A percentile compares a stretch with the other conserved stretches of the same genome.
These are phyloP conservation scores for Orbilia quercus DNA, from an alignment of 2,329 filamentous ascomycete genomes.

Conservation along the genomic window DNA sequence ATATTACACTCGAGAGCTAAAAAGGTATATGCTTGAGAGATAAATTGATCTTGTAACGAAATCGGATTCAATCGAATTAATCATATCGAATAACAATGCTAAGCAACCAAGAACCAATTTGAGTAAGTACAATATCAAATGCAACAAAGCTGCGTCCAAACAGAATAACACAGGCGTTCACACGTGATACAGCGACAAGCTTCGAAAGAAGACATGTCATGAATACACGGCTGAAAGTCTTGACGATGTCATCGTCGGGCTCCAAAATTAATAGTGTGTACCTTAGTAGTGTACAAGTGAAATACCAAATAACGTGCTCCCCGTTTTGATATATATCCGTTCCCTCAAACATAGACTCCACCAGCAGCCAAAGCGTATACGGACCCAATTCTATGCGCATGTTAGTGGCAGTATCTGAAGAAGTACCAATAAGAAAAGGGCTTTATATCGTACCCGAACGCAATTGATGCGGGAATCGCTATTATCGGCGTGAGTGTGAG, in stretches of 20 bases:
- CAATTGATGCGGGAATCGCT: conserved; percentile 85
- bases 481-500: conserved; percentile 71
- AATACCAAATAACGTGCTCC: background rate
- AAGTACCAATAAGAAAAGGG: background rate
- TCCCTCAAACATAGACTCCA: conserved; percentile 89
- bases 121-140: too few species aligned
- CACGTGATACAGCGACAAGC: background rate
- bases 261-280: conserved; percentile 1
- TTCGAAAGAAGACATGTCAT: background rate
- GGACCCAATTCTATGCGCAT: conserved; percentile 77
- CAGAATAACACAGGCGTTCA: background rate
- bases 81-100: too few species aligned
- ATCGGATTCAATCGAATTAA: too few species aligned
- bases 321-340: background rate
- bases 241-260: too few species aligned
- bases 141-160: background rate
- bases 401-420: background rate
- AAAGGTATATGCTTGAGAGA: too few species aligned
- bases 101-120: too few species aligned
- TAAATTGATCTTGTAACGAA: too few species aligned
- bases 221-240: background rate
- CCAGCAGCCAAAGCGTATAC: conserved; percentile 99
- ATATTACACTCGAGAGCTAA: too few species aligned
- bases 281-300: conserved; percentile 16
- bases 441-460: conserved; percentile 78